These are phyloP conservation scores for Phytophthora meadii DNA, from an alignment of 352 stramenopile genomes.

Conservation along the genomic window DNA sequence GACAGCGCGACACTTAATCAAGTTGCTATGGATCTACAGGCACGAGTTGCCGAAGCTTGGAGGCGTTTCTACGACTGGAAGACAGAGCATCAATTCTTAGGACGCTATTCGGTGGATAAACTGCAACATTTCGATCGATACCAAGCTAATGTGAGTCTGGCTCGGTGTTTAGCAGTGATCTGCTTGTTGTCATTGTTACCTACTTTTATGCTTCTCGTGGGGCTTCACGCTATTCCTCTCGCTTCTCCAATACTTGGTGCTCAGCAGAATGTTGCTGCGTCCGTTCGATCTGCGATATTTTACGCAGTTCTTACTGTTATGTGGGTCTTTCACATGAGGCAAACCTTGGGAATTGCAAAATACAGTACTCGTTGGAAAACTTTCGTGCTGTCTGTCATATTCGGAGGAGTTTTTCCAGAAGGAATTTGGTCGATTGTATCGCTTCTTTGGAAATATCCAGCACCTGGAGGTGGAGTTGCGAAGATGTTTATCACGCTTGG, in stretches of 20 bases:
- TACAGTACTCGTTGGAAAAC: conserved; percentile 2
- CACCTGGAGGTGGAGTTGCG: conserved; percentile 17
- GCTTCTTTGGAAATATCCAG: conserved; percentile 24
- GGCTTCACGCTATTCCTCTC: conserved; percentile 22
- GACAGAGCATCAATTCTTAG: conserved; percentile 41
- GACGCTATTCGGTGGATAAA: conserved; percentile 47
- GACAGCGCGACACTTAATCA: not conserved
- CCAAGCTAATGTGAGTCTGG: conserved; percentile 9
- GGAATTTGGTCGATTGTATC: conserved; percentile 18
- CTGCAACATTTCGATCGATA: conserved; percentile 44
- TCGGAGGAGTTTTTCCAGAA: conserved; percentile 18
- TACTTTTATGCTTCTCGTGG: conserved; percentile 16
- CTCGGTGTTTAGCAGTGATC: conserved; percentile 30
- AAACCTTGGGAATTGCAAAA: conserved; percentile 14
- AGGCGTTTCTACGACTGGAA: conserved; percentile 37
- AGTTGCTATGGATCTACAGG: conserved; percentile 3
- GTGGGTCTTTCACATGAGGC: conserved; percentile 20
- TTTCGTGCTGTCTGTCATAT: not conserved
- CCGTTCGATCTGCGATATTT: conserved; percentile 21
- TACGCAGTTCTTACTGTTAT: conserved; percentile 9
- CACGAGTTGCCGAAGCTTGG: conserved; percentile 8
- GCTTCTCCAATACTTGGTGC: conserved; percentile 18
- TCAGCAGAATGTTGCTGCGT: not conserved
- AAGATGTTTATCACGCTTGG: conserved; percentile 5
- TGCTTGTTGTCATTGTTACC: conserved; percentile 20